Evolutionary conservation across 768 basidiomycete species (phyloP), one percentile per base, ranked within the genome.

Genomic region (Crepidotus variabilis): DNA sequence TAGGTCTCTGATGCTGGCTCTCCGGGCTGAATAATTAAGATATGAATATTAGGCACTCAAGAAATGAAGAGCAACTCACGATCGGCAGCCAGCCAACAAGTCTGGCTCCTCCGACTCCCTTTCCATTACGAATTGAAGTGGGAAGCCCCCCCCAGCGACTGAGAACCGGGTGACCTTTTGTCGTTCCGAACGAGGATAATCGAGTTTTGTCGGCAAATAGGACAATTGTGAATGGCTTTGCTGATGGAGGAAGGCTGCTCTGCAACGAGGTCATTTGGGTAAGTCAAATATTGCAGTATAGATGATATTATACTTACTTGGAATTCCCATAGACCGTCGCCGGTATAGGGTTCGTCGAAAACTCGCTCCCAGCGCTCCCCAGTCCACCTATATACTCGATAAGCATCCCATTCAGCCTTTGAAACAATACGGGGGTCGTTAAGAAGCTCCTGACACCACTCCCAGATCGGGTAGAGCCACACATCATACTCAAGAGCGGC

Each of bases 141-240:
- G 71, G 70, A 7, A 78, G 52, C 56, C 73, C 73, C 1, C 62
- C 69, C 35, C 67, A 65, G 4, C 70, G 53, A 1, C 65, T 70
- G 45, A 77, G 56, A 1, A 76, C 70, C 0, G 72, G 75, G 51
- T 77, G 72, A 0, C 67, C 76, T 53, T 75, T 75, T 35, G 60
- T 63, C 1, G 67, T 71, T 0, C 75, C 71, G 62, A 76, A 76
- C 2, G 68, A 66, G 1, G 72, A 77, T 0, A 77, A 58, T 13
- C 68, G 66, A 0, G 71, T 68, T 50, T 77, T 77, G 60, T 78
- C 75, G 6, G 75, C 71, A 66, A 76, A 78, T 0, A 78, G 43
- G 22, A 76, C 71, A 23, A 72, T 65, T 6, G 59, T 57, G 16
- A 74, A 58, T 0, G 71, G 67, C 22, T 68, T 68, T 2, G 59